Conservation (phyloP, 306 rosid genomes). For the Carpinus viminea region DNA sequence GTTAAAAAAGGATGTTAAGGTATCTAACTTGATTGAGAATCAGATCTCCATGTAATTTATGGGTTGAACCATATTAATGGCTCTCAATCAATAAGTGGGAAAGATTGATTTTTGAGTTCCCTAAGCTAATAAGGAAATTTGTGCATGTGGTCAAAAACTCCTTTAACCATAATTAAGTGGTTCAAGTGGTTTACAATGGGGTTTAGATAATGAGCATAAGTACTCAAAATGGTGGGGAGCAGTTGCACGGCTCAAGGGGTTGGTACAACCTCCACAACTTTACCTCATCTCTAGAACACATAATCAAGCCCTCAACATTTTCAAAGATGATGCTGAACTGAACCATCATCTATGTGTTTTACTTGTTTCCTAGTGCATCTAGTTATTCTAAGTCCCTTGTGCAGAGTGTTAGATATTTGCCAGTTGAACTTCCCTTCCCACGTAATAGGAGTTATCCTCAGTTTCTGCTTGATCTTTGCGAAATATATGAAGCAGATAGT, state of each 20-base stretch:
- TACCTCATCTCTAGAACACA: not conserved
- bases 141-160: not conserved
- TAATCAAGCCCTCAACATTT: not conserved
- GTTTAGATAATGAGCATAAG: not conserved
- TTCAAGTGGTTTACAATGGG: not conserved
- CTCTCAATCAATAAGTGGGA: not conserved
- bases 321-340: not conserved
- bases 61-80: not conserved
- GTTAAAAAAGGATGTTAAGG: not conserved
- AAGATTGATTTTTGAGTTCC: not conserved
- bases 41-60: not conserved
- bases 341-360: not conserved
- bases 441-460: not conserved
- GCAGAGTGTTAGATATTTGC: not conserved
- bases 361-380: slow-evolving; percentile 1
- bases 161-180: not conserved
- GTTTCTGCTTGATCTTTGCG: not conserved
- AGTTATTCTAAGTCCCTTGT: not conserved
- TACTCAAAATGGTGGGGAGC: not conserved
- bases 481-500: not conserved
- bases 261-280: not conserved
- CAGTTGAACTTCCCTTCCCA: not conserved
- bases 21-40: slow-evolving; percentile 1
- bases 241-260: not conserved
- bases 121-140: not conserved